Evolutionary conservation across 2,329 filamentous ascomycete genomes (phyloP).

Genomic region (Alternaria viburni): DNA sequence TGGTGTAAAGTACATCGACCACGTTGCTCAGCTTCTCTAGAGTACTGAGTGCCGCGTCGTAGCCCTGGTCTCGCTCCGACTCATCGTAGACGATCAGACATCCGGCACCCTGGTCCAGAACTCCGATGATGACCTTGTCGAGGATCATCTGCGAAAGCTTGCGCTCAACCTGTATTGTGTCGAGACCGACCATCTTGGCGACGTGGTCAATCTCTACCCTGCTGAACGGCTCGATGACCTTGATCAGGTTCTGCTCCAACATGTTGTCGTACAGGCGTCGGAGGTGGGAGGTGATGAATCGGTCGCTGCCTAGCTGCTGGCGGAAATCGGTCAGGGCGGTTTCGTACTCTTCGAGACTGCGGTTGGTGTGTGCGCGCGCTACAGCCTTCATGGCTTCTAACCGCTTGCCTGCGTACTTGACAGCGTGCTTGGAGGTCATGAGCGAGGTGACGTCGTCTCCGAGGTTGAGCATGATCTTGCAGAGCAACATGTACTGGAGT

Average conservation of each 20-base stretch:
- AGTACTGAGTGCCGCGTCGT: slow-evolving; percentile 91
- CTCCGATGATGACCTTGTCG: slow-evolving; percentile 97
- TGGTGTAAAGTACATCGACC: slow-evolving; percentile 96
- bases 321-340: slow-evolving; percentile 87
- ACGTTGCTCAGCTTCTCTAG: slow-evolving; percentile 98
- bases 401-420: slow-evolving; percentile 94
- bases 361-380: slow-evolving; percentile 91
- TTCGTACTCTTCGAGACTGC: slow-evolving; percentile 97
- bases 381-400: slow-evolving; percentile 99
- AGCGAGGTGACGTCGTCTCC: slow-evolving; percentile 95
- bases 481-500: slow-evolving; percentile 98
- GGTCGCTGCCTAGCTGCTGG: slow-evolving; percentile 90
- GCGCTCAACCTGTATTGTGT: slow-evolving; percentile 94
- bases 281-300: slow-evolving; percentile 96
- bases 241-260: slow-evolving; percentile 99
- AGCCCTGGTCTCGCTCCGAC: slow-evolving; percentile 88
- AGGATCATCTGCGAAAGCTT: slow-evolving; percentile 99
- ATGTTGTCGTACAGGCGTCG: slow-evolving; percentile 96
- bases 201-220: slow-evolving; percentile 96
- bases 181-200: slow-evolving; percentile 95
- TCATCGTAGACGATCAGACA: slow-evolving; percentile 98
- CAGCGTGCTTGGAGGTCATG: slow-evolving; percentile 93
- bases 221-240: slow-evolving; percentile 98
- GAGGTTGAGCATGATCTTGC: slow-evolving; percentile 99
- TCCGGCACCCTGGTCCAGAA: slow-evolving; percentile 95